phyloP scores from a whole-genome alignment of 1,284 basidiomycete species.

The Melampsora abietis-canadensis region DNA sequence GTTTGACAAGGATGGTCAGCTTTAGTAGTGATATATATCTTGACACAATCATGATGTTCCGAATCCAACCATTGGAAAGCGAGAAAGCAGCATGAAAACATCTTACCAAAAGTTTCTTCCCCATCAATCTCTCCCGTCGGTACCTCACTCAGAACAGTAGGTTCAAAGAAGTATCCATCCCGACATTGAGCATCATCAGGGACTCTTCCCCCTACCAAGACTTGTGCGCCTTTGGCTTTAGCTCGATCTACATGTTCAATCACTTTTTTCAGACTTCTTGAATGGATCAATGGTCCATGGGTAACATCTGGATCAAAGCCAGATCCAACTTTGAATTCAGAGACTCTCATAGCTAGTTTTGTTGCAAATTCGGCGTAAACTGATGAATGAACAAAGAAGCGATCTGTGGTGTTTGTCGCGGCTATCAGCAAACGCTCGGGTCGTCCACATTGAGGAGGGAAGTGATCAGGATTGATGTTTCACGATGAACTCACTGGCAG shows the following conservation, averaged over 20 bases:
- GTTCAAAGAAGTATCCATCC: slow-evolving; percentile 70
- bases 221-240: slow-evolving; percentile 73
- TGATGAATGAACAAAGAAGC: slow-evolving; percentile 56
- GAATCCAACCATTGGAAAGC: slow-evolving; percentile 43
- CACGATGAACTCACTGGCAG: slow-evolving; percentile 33
- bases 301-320: slow-evolving; percentile 70
- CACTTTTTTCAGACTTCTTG: slow-evolving; percentile 80
- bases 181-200: slow-evolving; percentile 54
- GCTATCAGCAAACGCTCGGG: too few relatives aligned
- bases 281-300: slow-evolving; percentile 90
- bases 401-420: slow-evolving; percentile 7
- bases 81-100: not conserved
- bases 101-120: slow-evolving; percentile 79
- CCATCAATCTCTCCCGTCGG: slow-evolving; percentile 60
- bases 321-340: slow-evolving; percentile 85
- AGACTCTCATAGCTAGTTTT: slow-evolving; percentile 73
- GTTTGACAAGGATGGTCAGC: slow-evolving; percentile 12
- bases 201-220: slow-evolving; percentile 79
- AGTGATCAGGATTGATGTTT: not conserved
- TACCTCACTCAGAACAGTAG: slow-evolving; percentile 87
- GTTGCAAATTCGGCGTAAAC: slow-evolving; percentile 82
- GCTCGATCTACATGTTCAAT: slow-evolving; percentile 81
- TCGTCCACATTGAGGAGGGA: slow-evolving; percentile 49
- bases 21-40: not conserved
- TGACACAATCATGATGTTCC: slow-evolving; percentile 43